Conservation (phyloP, 139 green algal genomes). For the Tetraselmis striata region DNA sequence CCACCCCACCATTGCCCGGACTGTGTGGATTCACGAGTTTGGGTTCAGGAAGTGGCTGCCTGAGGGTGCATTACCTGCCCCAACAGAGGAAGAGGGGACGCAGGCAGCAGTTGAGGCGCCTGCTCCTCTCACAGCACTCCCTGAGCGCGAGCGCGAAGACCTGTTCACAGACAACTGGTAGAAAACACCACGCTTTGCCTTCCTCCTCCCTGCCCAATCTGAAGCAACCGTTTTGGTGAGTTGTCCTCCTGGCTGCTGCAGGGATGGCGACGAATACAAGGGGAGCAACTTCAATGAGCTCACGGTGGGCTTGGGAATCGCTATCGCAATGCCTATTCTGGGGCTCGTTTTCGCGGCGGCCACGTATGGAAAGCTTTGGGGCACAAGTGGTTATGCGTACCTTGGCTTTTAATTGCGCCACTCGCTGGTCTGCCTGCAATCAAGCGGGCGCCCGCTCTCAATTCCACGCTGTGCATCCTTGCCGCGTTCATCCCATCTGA, state of each 20-base stretch:
- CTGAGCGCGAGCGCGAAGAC: background rate
- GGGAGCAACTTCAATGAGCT: background rate
- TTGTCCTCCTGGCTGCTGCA: background rate
- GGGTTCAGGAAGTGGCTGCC: no score
- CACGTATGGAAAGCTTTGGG: background rate
- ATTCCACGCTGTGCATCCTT: no score
- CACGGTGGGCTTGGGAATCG: background rate
- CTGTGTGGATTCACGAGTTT: no score
- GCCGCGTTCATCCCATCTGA: no score
- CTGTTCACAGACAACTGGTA: background rate
- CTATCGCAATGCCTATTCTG: background rate
- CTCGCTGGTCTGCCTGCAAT: no score
- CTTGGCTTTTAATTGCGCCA: background rate
- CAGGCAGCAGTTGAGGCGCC: background rate
- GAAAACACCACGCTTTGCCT: background rate
- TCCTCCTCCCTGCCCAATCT: no score
- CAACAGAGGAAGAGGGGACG: no score
- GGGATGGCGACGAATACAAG: background rate
- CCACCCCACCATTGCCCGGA: no score
- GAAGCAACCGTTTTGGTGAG: no score
- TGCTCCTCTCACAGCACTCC: background rate
- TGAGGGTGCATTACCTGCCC: no score
- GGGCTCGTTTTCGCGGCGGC: background rate
- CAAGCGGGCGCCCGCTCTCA: no score
- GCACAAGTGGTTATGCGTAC: background rate